phyloP scores from a whole-genome alignment of 148 eudicot species.

The Polygonum aviculare region DNA sequence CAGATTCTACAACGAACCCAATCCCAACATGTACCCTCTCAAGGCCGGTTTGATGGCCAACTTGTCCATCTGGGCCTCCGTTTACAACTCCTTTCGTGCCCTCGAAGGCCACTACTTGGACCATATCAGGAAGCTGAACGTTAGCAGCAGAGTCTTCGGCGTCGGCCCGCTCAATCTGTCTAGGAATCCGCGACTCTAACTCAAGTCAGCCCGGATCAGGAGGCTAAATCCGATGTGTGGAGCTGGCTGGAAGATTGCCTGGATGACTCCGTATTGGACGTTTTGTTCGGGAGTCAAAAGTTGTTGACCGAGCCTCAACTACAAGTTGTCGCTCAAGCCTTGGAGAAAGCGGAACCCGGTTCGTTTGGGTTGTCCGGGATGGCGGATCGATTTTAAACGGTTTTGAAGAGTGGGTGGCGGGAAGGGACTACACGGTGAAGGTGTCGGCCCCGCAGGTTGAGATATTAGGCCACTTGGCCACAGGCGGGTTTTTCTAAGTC shows the following conservation, averaged over 20 bases:
- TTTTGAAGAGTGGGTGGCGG: neutral
- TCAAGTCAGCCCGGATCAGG: neutral
- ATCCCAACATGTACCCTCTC: constrained; percentile 12
- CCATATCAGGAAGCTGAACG: neutral
- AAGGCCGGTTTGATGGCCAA: constrained; percentile 20
- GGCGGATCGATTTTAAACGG: constrained; percentile 16
- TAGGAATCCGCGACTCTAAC: too few relatives aligned
- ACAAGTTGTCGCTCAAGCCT: neutral
- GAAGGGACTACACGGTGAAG: neutral
- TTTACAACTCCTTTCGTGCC: neutral
- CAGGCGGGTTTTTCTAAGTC: neutral
- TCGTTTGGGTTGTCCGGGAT: neutral
- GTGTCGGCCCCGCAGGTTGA: constrained; percentile 17
- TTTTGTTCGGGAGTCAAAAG: constrained; percentile 3
- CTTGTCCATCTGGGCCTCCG: neutral
- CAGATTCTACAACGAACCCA: constrained; percentile 2
- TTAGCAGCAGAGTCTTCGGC: neutral
- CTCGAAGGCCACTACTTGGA: neutral
- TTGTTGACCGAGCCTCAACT: neutral
- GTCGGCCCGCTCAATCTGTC: constrained; percentile 1
- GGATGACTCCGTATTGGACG: neutral
- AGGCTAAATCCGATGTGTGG: neutral
- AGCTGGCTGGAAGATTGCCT: neutral
- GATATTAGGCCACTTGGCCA: constrained; percentile 32
- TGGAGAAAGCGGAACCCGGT: neutral